A percentile compares a stretch with the other conserved stretches of the same genome.
phyloP scores from a whole-genome alignment of 306 rosid species.

The Cicer pinnatifidum region DNA sequence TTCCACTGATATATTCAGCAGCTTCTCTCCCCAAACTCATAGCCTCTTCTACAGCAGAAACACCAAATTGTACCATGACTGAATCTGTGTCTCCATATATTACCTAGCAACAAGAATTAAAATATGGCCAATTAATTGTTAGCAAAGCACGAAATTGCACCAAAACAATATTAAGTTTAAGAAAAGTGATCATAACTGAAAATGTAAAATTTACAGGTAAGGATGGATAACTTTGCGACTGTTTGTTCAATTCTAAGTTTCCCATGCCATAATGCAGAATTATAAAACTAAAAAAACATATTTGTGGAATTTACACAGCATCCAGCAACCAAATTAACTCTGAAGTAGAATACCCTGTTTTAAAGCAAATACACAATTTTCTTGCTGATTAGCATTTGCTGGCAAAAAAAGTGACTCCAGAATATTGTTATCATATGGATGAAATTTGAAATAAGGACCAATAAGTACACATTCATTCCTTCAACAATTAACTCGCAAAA shows the following conservation, averaged over 20 bases:
- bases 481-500: constrained; percentile 18
- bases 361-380: neutral
- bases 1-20: constrained; percentile 85
- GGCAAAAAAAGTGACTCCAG: constrained; percentile 2
- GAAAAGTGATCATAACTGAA: constrained; percentile 6
- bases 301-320: constrained; percentile 14
- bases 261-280: constrained; percentile 23
- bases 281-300: constrained; percentile 21
- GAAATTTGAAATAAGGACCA: constrained; percentile 11
- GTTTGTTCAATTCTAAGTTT: constrained; percentile 11
- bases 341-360: neutral
- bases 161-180: constrained; percentile 5
- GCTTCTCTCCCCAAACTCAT: constrained; percentile 95
- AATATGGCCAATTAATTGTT: constrained; percentile 21
- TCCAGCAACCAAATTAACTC: constrained; percentile 29
- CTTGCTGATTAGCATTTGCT: neutral
- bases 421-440: neutral
- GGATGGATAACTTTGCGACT: neutral
- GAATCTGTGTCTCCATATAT: constrained; percentile 98
- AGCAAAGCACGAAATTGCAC: constrained; percentile 21
- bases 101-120: constrained; percentile 61
- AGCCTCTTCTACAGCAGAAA: constrained; percentile 73
- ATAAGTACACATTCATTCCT: constrained; percentile 13
- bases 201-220: constrained; percentile 33
- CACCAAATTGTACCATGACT: constrained; percentile 97